These are phyloP conservation scores for Coniochaeta sp. DNA, from an alignment of 2,329 filamentous ascomycete species.

Conservation along the genomic window DNA sequence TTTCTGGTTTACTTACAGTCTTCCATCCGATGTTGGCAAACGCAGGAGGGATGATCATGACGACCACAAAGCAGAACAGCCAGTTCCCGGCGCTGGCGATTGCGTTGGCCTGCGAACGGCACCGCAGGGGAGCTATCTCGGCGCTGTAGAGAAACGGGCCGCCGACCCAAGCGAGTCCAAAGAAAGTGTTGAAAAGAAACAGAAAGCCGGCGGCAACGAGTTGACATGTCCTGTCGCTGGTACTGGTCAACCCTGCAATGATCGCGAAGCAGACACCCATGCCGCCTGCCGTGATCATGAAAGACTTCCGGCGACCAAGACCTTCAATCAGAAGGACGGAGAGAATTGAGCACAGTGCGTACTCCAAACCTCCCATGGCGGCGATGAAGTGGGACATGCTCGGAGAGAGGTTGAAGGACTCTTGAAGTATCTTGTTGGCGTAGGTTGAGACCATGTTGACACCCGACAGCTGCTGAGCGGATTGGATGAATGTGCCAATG, in stretches of 20 bases:
- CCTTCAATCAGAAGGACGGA: conserved; percentile 48
- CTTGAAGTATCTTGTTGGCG: conserved; percentile 35
- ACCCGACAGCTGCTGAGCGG: conserved; percentile 19
- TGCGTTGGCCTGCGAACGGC: conserved; percentile 37
- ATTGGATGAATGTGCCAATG: conserved; percentile 15
- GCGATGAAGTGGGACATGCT: conserved; percentile 41
- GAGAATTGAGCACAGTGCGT: conserved; percentile 46
- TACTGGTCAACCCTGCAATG: conserved; percentile 54
- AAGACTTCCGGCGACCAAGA: conserved; percentile 37
- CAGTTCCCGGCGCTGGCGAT: conserved; percentile 58
- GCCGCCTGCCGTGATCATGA: conserved; percentile 38
- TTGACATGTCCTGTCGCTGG: conserved; percentile 39
- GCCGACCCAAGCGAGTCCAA: too few species aligned
- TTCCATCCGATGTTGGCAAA: conserved; percentile 48
- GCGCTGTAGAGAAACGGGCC: conserved; percentile 55
- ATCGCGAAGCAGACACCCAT: conserved; percentile 58
- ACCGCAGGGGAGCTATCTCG: conserved; percentile 45
- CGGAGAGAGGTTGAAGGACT: conserved; percentile 16
- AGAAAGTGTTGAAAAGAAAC: too few species aligned
- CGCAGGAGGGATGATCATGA: conserved; percentile 59
- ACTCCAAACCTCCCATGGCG: conserved; percentile 45
- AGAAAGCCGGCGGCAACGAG: too few species aligned
- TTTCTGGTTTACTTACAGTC: too few species aligned
- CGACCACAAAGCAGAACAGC: conserved; percentile 39
- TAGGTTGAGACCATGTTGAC: conserved; percentile 45